Percentiles rank a stretch among this genome's conserved stretches.
phyloP scores from a whole-genome alignment of 805 yeast species.

The Starmerella tilneyi region DNA sequence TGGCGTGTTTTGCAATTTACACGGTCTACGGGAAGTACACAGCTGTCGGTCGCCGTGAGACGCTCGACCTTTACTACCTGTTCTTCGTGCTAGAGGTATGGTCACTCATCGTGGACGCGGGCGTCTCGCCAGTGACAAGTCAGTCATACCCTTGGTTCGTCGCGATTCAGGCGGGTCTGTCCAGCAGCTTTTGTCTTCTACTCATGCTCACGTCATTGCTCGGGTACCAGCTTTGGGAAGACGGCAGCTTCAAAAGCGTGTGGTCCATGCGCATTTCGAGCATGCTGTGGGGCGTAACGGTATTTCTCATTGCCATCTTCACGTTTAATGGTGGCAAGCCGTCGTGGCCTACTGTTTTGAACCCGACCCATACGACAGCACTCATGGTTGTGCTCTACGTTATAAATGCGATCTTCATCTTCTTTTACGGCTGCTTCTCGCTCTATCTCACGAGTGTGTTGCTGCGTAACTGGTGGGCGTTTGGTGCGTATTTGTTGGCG shows the following conservation, averaged over 20 bases:
- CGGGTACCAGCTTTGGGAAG: slow-evolving; percentile 90
- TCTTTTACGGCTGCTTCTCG: slow-evolving; percentile 57
- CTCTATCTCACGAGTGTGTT: slow-evolving; percentile 55
- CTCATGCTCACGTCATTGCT: slow-evolving; percentile 64
- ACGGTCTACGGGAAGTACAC: slow-evolving; percentile 78
- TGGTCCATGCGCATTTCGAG: slow-evolving; percentile 44
- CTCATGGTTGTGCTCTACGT: slow-evolving; percentile 63
- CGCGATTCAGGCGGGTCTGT: slow-evolving; percentile 64
- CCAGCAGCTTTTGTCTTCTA: slow-evolving; percentile 61
- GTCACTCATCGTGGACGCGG: slow-evolving; percentile 76
- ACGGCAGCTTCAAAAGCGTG: slow-evolving; percentile 66
- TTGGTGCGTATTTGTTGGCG: slow-evolving; percentile 70
- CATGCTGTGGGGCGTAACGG: slow-evolving; percentile 48
- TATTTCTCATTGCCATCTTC: slow-evolving; percentile 56
- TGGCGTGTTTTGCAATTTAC: slow-evolving; percentile 60
- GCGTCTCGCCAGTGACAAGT: slow-evolving; percentile 83
- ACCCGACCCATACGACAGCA: slow-evolving; percentile 50
- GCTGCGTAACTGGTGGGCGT: slow-evolving; percentile 73
- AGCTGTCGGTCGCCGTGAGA: slow-evolving; percentile 86
- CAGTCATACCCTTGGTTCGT: slow-evolving; percentile 70
- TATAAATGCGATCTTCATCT: slow-evolving; percentile 56
- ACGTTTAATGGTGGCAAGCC: slow-evolving; percentile 52
- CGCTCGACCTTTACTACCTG: slow-evolving; percentile 60
- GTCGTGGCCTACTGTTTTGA: slow-evolving; percentile 35
- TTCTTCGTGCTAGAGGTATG: slow-evolving; percentile 49